phyloP scores from a whole-genome alignment of 225 moss, liverwort and hornwort genomes.

The Physcomitrellopsis africana region DNA sequence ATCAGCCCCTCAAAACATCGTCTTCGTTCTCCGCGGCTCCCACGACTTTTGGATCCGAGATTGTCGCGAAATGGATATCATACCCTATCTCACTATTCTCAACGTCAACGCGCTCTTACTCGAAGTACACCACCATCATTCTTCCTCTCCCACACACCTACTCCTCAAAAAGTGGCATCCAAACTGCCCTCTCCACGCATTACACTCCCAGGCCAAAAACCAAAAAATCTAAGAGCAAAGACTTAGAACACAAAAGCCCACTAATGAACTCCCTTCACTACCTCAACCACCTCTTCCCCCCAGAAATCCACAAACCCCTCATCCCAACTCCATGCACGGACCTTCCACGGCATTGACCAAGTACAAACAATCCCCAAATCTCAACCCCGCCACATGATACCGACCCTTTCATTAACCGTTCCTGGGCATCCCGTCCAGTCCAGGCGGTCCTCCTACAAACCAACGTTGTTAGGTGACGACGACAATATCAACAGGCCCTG shows the following conservation, averaged over 20 bases:
- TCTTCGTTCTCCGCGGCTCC: background rate
- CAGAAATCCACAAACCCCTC: background rate
- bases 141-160: conserved; percentile 4
- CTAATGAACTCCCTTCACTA: background rate
- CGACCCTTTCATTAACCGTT: conserved; percentile 9
- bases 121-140: background rate
- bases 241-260: background rate
- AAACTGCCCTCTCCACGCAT: conserved; percentile 1
- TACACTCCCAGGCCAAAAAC: background rate
- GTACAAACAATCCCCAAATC: background rate
- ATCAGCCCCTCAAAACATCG: background rate
- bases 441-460: too few relatives aligned
- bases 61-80: conserved; percentile 34
- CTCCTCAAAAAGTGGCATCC: conserved; percentile 3
- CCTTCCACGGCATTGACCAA: background rate
- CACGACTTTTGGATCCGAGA: conserved; percentile 38
- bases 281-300: background rate
- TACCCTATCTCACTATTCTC: conserved; percentile 19
- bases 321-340: background rate
- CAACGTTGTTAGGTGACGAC: too few relatives aligned
- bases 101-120: background rate
- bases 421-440: background rate
- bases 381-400: background rate
- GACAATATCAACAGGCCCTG: too few relatives aligned
- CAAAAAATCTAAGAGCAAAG: background rate